Percentiles rank a stretch among this genome's conserved stretches.
Evolutionary conservation across 208 protist genomes (phyloP).

Genomic region (Endotrypanum monterogeii): DNA sequence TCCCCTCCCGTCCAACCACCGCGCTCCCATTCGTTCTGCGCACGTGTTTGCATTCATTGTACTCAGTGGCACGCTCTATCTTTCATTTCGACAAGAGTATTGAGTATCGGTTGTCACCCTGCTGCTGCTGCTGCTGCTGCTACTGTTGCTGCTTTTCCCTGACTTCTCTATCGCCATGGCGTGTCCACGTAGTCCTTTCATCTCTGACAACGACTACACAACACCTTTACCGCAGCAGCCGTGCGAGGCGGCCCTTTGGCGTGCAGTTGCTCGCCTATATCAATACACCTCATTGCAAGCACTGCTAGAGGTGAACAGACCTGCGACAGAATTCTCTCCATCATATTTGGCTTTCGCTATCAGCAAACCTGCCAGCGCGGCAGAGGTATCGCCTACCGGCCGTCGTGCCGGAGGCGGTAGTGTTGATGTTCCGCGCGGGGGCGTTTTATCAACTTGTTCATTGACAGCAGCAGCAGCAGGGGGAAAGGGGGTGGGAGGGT

Average conservation of each 20-base stretch:
- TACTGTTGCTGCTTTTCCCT: neutral
- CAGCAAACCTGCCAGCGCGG: neutral
- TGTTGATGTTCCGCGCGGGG: neutral
- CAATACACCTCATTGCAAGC: conserved; percentile 9
- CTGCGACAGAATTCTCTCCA: neutral
- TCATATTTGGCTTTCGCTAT: neutral
- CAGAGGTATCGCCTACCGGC: neutral
- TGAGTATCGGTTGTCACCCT: no score
- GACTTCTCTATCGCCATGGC: conserved; percentile 4
- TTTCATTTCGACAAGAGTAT: no score
- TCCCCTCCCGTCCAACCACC: no score
- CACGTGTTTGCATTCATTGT: no score
- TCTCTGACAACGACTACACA: conserved; percentile 31
- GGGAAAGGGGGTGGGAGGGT: conserved; percentile 7
- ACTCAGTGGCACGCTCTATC: no score
- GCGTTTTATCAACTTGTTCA: neutral
- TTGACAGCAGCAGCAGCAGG: neutral
- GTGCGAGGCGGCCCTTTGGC: conserved; percentile 39
- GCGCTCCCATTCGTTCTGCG: no score
- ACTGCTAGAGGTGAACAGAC: conserved; percentile 12
- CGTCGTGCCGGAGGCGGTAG: neutral
- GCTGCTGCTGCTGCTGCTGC: no score
- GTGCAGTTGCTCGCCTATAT: conserved; percentile 28
- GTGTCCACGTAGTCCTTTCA: conserved; percentile 26
- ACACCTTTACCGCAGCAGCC: conserved; percentile 36